These are phyloP conservation scores for Tetrahymena borealis DNA, from an alignment of 73 alveolate species.

Conservation along the genomic window DNA sequence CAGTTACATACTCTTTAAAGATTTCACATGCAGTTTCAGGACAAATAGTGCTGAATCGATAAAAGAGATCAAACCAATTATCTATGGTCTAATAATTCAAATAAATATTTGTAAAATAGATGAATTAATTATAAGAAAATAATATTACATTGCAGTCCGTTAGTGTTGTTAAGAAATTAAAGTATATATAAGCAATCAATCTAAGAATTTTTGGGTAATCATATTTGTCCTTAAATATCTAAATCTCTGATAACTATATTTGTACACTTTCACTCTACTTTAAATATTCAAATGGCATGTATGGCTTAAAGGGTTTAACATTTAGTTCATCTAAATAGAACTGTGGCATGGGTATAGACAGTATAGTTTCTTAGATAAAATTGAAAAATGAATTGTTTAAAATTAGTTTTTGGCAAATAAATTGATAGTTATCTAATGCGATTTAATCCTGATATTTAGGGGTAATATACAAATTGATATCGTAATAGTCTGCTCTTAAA, in stretches of 20 bases:
- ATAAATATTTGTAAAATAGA: background rate
- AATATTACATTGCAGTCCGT: background rate
- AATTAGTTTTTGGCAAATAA: background rate
- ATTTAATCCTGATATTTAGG: background rate
- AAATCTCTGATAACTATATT: background rate
- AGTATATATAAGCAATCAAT: background rate
- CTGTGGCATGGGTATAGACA: background rate
- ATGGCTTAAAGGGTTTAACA: background rate
- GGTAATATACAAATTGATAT: background rate
- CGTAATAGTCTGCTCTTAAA: background rate
- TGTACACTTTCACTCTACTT: background rate
- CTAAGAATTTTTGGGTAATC: background rate
- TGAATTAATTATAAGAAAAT: background rate
- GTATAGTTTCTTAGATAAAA: background rate
- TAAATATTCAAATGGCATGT: background rate
- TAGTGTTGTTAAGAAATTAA: background rate
- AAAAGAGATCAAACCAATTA: background rate
- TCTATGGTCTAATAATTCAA: background rate
- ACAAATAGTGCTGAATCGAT: background rate
- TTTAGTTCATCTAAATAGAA: background rate
- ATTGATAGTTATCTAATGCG: background rate
- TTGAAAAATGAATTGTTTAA: background rate
- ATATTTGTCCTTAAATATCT: background rate
- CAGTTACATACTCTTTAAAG: background rate
- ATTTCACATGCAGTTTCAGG: background rate